Evolutionary conservation across 768 basidiomycete species (phyloP), one percentile per base, ranked within the genome.

Genomic region (Galerina marginata): DNA sequence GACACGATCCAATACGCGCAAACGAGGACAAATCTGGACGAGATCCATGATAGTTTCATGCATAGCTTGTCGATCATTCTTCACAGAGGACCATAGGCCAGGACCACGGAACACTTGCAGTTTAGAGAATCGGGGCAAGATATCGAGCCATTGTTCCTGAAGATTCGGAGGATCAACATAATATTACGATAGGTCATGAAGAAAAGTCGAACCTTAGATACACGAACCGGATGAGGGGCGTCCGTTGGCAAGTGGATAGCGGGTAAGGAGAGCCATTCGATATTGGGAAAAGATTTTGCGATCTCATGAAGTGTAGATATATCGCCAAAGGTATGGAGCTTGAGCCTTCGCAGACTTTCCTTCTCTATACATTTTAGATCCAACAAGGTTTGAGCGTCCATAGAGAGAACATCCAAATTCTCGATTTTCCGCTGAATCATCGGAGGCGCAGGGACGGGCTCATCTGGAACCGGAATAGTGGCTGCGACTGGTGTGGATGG

Each of bases 101-200:
- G 67, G 61, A 10, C 82, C 81, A 43, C 77, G 74, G 61, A 83
- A 79, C 0, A 79, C 76, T 64, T 81, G 72, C 11, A 85, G 78
- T 14, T 77, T 74, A 3, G 64, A 63, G 59, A 83, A 83, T 12
- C 66, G 72, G 1, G 79, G 72, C 0, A 85, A 67, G 12, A 81
- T 69, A 37, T 72, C 67, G 11, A 83, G 67, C 74, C 81, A 78
- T 26, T 72, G 68, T 11, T 77, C 73, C 79, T 81, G 50, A 9
- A 29, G 12, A 43, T 53, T 29, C 46, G n/a, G 56, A 49, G 50
- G 36, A 16, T 60, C 20, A 36, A 26, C 9, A 38, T 23, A 26
- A 25, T 3, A 50, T 10, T 1, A n/a, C 46, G 23, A 14, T 42
- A 14, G 20, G 58, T 43, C 23, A 26, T 58, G 6, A 42, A 38